Evolutionary conservation across 768 basidiomycete genomes (phyloP), one percentile per base, ranked within the genome.

Genomic region (Erythrobasidium yunnanense): DNA sequence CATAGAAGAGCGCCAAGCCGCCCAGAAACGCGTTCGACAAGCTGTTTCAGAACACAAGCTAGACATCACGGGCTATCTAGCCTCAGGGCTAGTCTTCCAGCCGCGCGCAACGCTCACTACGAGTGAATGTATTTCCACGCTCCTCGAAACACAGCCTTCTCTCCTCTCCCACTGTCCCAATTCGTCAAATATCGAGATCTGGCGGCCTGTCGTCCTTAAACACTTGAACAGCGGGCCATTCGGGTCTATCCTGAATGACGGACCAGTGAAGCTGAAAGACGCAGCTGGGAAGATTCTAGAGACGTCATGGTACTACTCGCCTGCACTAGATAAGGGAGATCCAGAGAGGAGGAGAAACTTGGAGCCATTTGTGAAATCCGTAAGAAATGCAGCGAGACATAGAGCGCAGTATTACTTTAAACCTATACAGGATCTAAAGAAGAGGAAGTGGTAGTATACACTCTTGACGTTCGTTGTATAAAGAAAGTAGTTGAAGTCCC

Each of bases 381-480:
- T 68, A n/a, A 46, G 67, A 22, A 53, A 32, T 25, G 35, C 49
- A 11, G 33, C 55, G 34, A 5, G 42, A 11, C n/a, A 63, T 33
- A 42, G 30, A 30, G 56, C 55, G 52, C 55, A 60, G 56, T 67
- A 67, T 53, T 67, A 32, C 50, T 67, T 46, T 32, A 67, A 67
- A 42, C 22, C 42, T 13, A 51, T 42, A 6, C 32, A 50, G 27
- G 58, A 68, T 38, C 23, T 52, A 15, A 34, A 49, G 47, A 33
- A 52, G 20, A 20, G 56, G 34, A 65, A 29, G 35, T 51, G 57
- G 57, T 38, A 47, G 32, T 62, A 30, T 15, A 13, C 22, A 17
- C 23, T 66, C 5, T 5, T 25, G 15, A 34, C n/a, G 13, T 3
- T 25, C 23, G 6, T 58, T 18, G 45, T 63, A 45, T 7, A 49